Evolutionary conservation across 2,329 filamentous ascomycete species (phyloP).

Genomic region (Phoma sp.): DNA sequence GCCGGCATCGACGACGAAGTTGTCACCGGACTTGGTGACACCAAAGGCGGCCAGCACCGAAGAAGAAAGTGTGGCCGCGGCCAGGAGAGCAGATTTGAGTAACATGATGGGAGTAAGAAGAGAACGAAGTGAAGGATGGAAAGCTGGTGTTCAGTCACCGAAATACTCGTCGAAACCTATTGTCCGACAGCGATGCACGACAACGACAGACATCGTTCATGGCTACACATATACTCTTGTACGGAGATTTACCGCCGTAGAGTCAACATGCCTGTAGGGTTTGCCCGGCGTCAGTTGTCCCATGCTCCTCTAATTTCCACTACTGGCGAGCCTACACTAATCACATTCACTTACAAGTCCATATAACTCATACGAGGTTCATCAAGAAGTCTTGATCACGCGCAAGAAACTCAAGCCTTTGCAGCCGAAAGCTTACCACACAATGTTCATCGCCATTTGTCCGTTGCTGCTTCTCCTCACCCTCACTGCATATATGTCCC

Average conservation of each 20-base stretch:
- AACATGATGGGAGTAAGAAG: constrained; percentile 29
- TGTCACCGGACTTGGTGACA: constrained; percentile 38
- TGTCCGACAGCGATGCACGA: background rate
- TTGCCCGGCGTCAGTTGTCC: constrained; percentile 29
- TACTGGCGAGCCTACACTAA: constrained; percentile 6
- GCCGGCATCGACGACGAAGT: constrained; percentile 45
- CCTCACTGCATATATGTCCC: constrained; percentile 11
- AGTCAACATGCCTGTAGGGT: background rate
- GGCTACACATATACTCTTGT: constrained; percentile 15
- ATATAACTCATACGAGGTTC: constrained; percentile 4
- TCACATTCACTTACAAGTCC: background rate
- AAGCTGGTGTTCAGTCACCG: constrained; percentile 4
- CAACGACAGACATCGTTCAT: background rate
- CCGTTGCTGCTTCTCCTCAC: constrained; percentile 3
- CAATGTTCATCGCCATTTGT: constrained; percentile 1
- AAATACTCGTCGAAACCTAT: background rate
- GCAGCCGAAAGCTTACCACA: constrained; percentile 5
- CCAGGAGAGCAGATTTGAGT: constrained; percentile 31
- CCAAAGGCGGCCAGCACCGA: constrained; percentile 46
- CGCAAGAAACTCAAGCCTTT: background rate
- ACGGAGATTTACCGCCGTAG: background rate
- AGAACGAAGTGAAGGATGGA: constrained; percentile 1
- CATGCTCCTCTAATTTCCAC: constrained; percentile 29
- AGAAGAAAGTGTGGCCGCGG: constrained; percentile 34
- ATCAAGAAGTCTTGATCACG: constrained; percentile 1